phyloP scores from a whole-genome alignment of 2,329 filamentous ascomycete species.

The Trichoderma citrinoviride region DNA sequence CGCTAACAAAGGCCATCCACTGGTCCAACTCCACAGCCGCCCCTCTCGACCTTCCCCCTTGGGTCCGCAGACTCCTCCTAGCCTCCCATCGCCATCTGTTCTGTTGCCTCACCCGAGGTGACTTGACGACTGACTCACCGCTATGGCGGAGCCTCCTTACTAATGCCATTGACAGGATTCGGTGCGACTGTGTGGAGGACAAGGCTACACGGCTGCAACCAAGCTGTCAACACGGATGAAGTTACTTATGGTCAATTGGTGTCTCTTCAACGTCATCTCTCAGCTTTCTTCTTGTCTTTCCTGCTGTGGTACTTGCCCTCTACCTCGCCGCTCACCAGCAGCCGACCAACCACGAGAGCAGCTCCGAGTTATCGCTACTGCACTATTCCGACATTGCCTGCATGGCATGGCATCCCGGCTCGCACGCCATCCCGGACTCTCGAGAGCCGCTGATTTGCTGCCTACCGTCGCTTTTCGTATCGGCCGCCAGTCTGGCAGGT shows the following conservation, averaged over 20 bases:
- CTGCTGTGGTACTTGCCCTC: too few species aligned
- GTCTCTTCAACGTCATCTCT: background rate
- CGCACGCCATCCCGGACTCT: constrained; percentile 6
- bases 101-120: background rate
- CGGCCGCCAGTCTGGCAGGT: too few species aligned
- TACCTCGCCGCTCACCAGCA: too few species aligned
- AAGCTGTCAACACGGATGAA: background rate
- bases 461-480: background rate
- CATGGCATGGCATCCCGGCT: constrained; percentile 7
- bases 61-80: background rate
- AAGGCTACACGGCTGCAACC: background rate
- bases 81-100: background rate
- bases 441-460: constrained; percentile 8
- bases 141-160: constrained; percentile 1
- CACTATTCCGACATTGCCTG: constrained; percentile 13
- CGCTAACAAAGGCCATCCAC: constrained; percentile 7
- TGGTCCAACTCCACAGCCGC: background rate
- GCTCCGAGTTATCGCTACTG: constrained; percentile 8
- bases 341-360: background rate
- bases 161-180: background rate
- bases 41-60: constrained; percentile 10
- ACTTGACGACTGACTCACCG: constrained; percentile 13
- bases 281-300: background rate
- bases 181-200: background rate
- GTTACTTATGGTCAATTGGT: background rate